Percentiles rank a stretch among this genome's conserved stretches.
Conservation (phyloP, 2,329 filamentous ascomycete genomes). For the Cladobotryum protrusum region DNA sequence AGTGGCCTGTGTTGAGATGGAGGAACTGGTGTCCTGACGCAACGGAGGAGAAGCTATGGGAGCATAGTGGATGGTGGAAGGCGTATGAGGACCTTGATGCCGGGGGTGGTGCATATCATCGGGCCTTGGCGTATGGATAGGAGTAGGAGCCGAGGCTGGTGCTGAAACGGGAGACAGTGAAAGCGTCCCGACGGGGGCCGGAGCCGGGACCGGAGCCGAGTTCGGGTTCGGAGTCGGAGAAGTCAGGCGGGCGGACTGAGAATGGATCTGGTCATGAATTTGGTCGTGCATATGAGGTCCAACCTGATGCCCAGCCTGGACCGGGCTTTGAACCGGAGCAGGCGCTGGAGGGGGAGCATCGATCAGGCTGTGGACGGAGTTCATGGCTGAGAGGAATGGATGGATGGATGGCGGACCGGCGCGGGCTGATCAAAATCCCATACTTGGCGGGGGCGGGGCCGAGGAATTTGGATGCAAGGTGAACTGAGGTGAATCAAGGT, state of each 20-base stretch:
- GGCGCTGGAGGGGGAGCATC: conserved; percentile 21
- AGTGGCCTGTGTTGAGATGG: conserved; percentile 46
- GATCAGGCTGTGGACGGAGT: conserved; percentile 33
- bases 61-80: conserved; percentile 14
- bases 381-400: conserved; percentile 24
- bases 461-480: conserved; percentile 6
- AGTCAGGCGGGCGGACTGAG: conserved; percentile 6
- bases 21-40: conserved; percentile 47
- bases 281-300: conserved; percentile 8
- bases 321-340: conserved; percentile 9
- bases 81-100: conserved; percentile 12
- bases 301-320: conserved; percentile 7
- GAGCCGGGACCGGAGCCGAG: conserved; percentile 8
- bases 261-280: conserved; percentile 5
- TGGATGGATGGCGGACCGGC: conserved; percentile 10
- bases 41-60: conserved; percentile 27
- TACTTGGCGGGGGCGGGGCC: conserved; percentile 12
- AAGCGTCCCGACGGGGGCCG: conserved; percentile 10
- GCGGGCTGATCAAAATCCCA: conserved; percentile 11
- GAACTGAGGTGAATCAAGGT: conserved; percentile 10
- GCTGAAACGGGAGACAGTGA: conserved; percentile 12
- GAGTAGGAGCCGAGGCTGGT: conserved; percentile 11
- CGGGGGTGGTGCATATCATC: conserved; percentile 7
- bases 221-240: conserved; percentile 5
- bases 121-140: conserved; percentile 11